These are phyloP conservation scores for Starmerella stellata DNA, from an alignment of 805 yeast species.

Conservation along the genomic window DNA sequence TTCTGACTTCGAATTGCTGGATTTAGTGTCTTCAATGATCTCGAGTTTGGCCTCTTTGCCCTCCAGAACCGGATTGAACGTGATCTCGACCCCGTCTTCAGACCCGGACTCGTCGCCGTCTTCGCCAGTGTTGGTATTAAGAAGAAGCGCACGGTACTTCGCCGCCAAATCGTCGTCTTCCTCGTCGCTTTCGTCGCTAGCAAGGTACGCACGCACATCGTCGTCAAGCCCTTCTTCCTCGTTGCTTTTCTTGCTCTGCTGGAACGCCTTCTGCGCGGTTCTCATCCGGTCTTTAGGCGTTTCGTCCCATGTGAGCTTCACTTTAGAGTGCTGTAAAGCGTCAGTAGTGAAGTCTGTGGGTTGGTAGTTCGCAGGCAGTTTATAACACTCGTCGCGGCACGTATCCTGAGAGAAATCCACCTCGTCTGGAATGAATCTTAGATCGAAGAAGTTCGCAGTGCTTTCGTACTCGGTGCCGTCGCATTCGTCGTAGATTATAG, in stretches of 20 bases:
- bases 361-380: slow-evolving; percentile 57
- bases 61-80: slow-evolving; percentile 75
- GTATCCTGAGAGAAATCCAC: slow-evolving; percentile 61
- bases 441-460: slow-evolving; percentile 83
- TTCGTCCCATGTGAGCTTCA: slow-evolving; percentile 95
- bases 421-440: slow-evolving; percentile 82
- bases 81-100: slow-evolving; percentile 83
- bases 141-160: slow-evolving; percentile 15
- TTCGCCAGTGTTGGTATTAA: neutral
- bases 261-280: slow-evolving; percentile 60
- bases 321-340: slow-evolving; percentile 91
- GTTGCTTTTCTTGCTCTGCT: slow-evolving; percentile 27
- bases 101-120: slow-evolving; percentile 24
- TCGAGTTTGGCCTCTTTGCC: slow-evolving; percentile 25
- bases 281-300: slow-evolving; percentile 79
- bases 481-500: slow-evolving; percentile 61
- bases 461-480: slow-evolving; percentile 94
- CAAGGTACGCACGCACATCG: slow-evolving; percentile 60
- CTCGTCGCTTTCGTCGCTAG: slow-evolving; percentile 22
- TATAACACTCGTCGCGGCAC: slow-evolving; percentile 54
- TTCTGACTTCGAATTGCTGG: slow-evolving; percentile 13
- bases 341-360: slow-evolving; percentile 78
- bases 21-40: slow-evolving; percentile 2
- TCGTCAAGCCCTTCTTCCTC: slow-evolving; percentile 38
- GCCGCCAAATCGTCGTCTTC: slow-evolving; percentile 13